Evolutionary conservation across 1,284 basidiomycete genomes (phyloP).

Genomic region (Ganoderma lucidum): DNA sequence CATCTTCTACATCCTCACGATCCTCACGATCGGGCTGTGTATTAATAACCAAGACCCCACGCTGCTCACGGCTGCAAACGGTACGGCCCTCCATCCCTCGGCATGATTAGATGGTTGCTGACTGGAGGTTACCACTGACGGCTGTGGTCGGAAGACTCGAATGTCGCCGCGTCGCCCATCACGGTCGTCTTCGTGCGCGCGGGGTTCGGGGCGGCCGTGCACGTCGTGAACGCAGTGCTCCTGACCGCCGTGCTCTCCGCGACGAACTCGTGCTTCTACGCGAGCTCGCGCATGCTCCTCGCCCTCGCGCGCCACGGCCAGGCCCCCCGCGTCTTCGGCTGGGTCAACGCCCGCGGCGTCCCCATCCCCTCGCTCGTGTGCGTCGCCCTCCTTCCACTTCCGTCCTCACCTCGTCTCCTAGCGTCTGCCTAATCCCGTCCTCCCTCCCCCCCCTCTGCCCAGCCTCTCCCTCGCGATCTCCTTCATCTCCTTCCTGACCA

Average conservation of each 20-base stretch:
- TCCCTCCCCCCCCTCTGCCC: not conserved
- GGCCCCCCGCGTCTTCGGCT: conserved; percentile 79
- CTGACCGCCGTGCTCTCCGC: conserved; percentile 73
- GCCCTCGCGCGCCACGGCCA: conserved; percentile 81
- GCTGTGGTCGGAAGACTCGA: conserved; percentile 44
- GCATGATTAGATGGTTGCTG: not conserved
- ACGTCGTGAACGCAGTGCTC: conserved; percentile 65
- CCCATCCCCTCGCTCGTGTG: conserved; percentile 62
- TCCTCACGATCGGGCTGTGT: conserved; percentile 62
- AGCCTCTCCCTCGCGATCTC: conserved; percentile 54
- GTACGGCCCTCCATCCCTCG: conserved; percentile 39
- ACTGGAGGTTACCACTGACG: not conserved
- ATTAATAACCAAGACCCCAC: conserved; percentile 62
- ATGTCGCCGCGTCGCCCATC: conserved; percentile 60
- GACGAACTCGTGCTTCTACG: conserved; percentile 75
- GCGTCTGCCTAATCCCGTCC: not conserved
- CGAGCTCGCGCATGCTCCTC: conserved; percentile 83
- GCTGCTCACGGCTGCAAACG: conserved; percentile 51
- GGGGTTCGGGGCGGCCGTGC: conserved; percentile 63
- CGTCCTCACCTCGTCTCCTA: conserved; percentile 12
- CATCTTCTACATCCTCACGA: conserved; percentile 67
- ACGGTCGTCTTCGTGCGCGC: conserved; percentile 67
- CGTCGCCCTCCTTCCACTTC: conserved; percentile 7
- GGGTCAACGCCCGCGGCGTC: conserved; percentile 69
- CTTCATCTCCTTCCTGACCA: conserved; percentile 60